Evolutionary conservation across 345 rosid species (phyloP).

Genomic region (Gossypium thurberi): DNA sequence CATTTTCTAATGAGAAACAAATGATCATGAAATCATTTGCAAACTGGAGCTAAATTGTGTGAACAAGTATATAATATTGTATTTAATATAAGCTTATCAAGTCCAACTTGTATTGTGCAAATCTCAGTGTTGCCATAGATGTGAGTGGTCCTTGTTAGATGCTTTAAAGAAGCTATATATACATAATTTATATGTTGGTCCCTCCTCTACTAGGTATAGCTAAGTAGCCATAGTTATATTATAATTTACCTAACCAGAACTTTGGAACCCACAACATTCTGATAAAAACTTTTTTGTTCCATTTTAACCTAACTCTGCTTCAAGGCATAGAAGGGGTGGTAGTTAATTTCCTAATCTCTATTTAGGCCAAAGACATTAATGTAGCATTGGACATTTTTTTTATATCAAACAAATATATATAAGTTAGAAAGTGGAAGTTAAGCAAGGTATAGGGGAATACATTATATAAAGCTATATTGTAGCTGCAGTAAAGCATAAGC

Average conservation of each 20-base stretch:
- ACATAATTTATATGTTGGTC: slow-evolving; percentile 33
- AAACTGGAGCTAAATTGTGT: slow-evolving; percentile 7
- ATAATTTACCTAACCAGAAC: slow-evolving; percentile 17
- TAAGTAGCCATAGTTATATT: slow-evolving; percentile 1
- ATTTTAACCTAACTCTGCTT: background rate
- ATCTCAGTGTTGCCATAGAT: slow-evolving; percentile 30
- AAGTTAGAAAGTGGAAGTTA: background rate
- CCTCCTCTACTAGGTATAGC: slow-evolving; percentile 35
- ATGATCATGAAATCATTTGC: background rate
- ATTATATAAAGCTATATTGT: slow-evolving; percentile 22
- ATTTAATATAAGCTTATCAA: background rate
- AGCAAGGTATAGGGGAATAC: slow-evolving; percentile 22
- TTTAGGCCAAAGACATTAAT: background rate
- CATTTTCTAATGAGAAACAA: background rate
- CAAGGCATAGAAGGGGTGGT: background rate
- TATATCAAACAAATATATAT: background rate
- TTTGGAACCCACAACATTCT: slow-evolving; percentile 20
- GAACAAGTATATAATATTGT: background rate
- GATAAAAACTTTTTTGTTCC: background rate
- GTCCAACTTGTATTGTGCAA: slow-evolving; percentile 14
- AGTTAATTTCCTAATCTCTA: background rate
- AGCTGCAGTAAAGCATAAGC: slow-evolving; percentile 25
- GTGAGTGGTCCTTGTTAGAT: slow-evolving; percentile 37
- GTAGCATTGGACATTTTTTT: background rate
- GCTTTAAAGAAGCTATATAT: slow-evolving; percentile 42